Conservation (phyloP, 1,284 basidiomycete genomes). For the Leccinum fallax region DNA sequence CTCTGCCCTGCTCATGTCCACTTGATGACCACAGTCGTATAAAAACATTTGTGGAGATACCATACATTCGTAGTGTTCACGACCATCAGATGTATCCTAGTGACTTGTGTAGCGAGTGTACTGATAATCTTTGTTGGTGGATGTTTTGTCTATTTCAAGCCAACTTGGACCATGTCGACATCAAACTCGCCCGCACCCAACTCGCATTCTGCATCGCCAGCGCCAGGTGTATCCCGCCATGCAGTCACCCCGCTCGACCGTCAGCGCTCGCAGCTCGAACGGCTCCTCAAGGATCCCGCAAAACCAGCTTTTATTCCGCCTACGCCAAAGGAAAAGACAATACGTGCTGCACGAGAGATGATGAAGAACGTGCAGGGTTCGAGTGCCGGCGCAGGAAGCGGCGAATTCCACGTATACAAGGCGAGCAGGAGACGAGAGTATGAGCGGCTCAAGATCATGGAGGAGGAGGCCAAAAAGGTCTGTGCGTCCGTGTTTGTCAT, state of each 20-base stretch:
- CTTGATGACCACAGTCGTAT: slow-evolving; percentile 27
- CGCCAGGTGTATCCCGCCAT: slow-evolving; percentile 54
- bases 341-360: slow-evolving; percentile 87
- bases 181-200: slow-evolving; percentile 30
- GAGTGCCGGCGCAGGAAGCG: slow-evolving; percentile 90
- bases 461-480: slow-evolving; percentile 81
- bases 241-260: slow-evolving; percentile 70
- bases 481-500: slow-evolving; percentile 16
- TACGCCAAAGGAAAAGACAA: slow-evolving; percentile 74
- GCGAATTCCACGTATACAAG: slow-evolving; percentile 99
- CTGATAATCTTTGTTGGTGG: slow-evolving; percentile 18
- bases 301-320: slow-evolving; percentile 79
- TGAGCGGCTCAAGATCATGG: slow-evolving; percentile 90
- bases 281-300: slow-evolving; percentile 83
- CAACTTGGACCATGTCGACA: slow-evolving; percentile 28
- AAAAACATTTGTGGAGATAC: background rate
- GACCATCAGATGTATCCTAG: slow-evolving; percentile 15
- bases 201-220: slow-evolving; percentile 36
- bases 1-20: slow-evolving; percentile 8
- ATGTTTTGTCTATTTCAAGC: slow-evolving; percentile 18
- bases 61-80: background rate
- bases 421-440: slow-evolving; percentile 93
- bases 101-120: slow-evolving; percentile 15
- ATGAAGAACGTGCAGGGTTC: slow-evolving; percentile 99
- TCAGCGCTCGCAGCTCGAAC: slow-evolving; percentile 79